Evolutionary conservation across 352 stramenopile species (phyloP), one percentile per base, ranked within the genome.

Genomic region (Aphanomyces euteiches): DNA sequence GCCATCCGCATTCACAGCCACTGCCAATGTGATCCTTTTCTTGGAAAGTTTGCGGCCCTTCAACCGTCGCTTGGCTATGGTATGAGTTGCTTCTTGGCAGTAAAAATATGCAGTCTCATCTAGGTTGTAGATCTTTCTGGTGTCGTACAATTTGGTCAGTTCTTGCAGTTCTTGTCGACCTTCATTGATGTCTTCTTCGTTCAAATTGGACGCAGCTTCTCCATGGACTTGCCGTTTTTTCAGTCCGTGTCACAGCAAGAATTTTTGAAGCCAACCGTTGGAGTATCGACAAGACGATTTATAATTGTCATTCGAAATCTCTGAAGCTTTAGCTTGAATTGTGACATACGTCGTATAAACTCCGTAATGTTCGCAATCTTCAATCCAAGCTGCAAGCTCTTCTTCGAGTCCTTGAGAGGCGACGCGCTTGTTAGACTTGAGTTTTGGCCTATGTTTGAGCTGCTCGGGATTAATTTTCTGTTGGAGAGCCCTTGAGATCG

Each of bases 121-220:
- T 17, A 75, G 65, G 7, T 75, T 75, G 72, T 60, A 73, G 28
- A 70, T 69, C 40, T 70, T 43, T 15, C 43, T 13, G n/a, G 58
- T 50, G 2, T 66, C 66, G 36, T 75, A 73, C 7, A 34, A 15
- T 21, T 67, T 37, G 3, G 66, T 73, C 28, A 67, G 38, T 10
- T 7, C 21, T 4, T 50, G 40, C 15, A 70, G 47, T 3, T 37
- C 12, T 2, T 19, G n/a, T 3, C 37, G 39, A 5, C 57, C 58
- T 47, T 69, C 57, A 15, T 34, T 4, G 2, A 73, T 19, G 21
- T 1, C 48, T 17, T 8, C 45, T 0, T 17, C 13, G 13, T 70
- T 50, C n/a, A n/a, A n/a, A 43, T 48, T 21, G 7, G 71, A 75
- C 17, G 47, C 45, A 15, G 66, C 19, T 37, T 73, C 66, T 12